phyloP scores from a whole-genome alignment of 1,139 yeast genomes.

The Torulaspora pretoriensis region DNA sequence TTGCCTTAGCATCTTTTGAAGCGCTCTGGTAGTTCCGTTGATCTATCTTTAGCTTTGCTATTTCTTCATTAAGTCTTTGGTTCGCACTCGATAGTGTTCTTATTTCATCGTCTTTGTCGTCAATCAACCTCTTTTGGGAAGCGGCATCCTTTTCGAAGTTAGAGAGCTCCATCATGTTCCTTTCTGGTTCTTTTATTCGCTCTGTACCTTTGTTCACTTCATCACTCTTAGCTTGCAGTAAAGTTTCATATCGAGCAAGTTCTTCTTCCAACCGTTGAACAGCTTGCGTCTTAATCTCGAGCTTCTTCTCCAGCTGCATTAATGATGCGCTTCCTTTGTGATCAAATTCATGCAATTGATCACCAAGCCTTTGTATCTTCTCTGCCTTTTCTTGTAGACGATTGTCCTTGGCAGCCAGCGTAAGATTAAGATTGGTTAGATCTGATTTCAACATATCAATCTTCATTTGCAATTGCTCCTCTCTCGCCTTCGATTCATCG shows the following conservation, averaged over 20 bases:
- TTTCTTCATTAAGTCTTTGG: neutral
- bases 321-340: conserved; percentile 20
- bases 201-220: neutral
- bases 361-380: conserved; percentile 19
- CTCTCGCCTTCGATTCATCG: conserved; percentile 5
- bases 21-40: neutral
- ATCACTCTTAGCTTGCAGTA: neutral
- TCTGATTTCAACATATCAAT: conserved; percentile 17
- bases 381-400: conserved; percentile 21
- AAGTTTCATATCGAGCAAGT: neutral
- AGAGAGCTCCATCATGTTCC: neutral
- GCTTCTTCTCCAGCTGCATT: conserved; percentile 15
- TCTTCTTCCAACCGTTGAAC: conserved; percentile 16
- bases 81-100: neutral
- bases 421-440: conserved; percentile 26
- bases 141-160: neutral
- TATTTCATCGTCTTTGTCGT: neutral
- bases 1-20: neutral
- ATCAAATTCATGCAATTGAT: conserved; percentile 22
- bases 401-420: conserved; percentile 23
- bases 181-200: neutral
- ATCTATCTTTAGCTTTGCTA: neutral
- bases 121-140: neutral
- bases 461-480: conserved; percentile 11
- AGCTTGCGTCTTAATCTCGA: conserved; percentile 16